Evolutionary conservation across 1,284 basidiomycete genomes (phyloP).

Genomic region (Ganoderma multipileum): DNA sequence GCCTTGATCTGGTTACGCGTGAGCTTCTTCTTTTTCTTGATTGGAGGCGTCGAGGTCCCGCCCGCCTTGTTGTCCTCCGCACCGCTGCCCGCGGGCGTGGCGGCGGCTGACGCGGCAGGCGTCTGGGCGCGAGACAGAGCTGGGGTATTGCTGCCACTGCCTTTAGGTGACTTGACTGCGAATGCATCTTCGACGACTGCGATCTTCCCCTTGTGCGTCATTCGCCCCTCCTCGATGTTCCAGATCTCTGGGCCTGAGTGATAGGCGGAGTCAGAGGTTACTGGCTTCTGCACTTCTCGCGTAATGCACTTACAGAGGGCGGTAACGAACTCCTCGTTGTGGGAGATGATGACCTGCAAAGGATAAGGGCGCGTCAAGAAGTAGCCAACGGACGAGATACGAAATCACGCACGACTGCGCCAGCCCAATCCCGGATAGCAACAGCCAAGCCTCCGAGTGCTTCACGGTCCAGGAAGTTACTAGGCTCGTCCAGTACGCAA

Average conservation of each 20-base stretch:
- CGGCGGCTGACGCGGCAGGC: slow-evolving; percentile 66
- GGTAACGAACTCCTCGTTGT: slow-evolving; percentile 92
- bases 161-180: slow-evolving; percentile 65
- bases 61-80: slow-evolving; percentile 62
- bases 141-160: slow-evolving; percentile 63
- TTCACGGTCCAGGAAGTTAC: slow-evolving; percentile 95
- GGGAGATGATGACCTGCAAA: slow-evolving; percentile 89
- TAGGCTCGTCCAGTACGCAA: slow-evolving; percentile 91
- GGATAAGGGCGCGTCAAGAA: slow-evolving; percentile 28
- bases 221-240: slow-evolving; percentile 80
- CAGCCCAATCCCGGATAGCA: slow-evolving; percentile 96
- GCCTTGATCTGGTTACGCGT: slow-evolving; percentile 93
- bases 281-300: not conserved
- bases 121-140: slow-evolving; percentile 62
- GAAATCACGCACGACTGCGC: slow-evolving; percentile 77
- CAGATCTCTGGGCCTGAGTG: slow-evolving; percentile 78
- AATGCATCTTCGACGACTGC: slow-evolving; percentile 84
- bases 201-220: slow-evolving; percentile 89
- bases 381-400: slow-evolving; percentile 28
- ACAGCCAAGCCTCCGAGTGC: slow-evolving; percentile 93
- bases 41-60: slow-evolving; percentile 47
- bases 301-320: slow-evolving; percentile 74
- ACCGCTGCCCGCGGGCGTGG: slow-evolving; percentile 77
- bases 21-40: slow-evolving; percentile 90
- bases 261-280: slow-evolving; percentile 18